Evolutionary conservation across 2,329 filamentous ascomycete species (phyloP), one percentile per base, ranked within the genome.

Genomic region (Fusarium haematococcum): DNA sequence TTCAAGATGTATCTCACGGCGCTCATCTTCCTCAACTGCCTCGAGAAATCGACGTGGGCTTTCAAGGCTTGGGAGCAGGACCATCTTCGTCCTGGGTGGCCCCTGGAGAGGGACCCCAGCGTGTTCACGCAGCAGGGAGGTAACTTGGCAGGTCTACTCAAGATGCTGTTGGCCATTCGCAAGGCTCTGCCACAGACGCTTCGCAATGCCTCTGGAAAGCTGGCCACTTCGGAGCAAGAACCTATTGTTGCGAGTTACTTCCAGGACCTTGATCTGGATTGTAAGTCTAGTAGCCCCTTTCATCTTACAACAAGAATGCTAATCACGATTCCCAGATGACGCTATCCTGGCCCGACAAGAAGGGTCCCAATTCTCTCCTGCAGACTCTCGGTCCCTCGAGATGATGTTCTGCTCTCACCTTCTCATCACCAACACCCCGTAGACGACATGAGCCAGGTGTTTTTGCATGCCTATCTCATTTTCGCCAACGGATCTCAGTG

Each of bases 51-150:
- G 0, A 92, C 90, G 0, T 93, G 91, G 91, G 88, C 89, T 1
- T 92, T 92, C 82, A 91, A 91, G 71, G 90, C 89, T 2, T 93
- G 90, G 90, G 90, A 92, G 75, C 89, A 92, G 78, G 87, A 90
- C 65, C 88, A 88, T 59, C 85, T 91, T 30, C 86, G 88, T 3
- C 86, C 86, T 1, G 86, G 87, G 50, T 92, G 91, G 91, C 91
- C 91, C 5, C 84, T 92, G 4, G 89, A 90, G 77, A 81, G 84
- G 41, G 87, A 88, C 9, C 91, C 91, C 0, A 82, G 84, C 59
- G 84, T 85, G 60, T 92, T 89, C 77, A 88, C 89, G 1, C 85
- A 87, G 65, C 90, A 92, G 73, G 90, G 90, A 18, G 87, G 88
- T 54, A 86, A 87, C 37, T 84, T 92, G 8, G 89, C 89, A 6